Evolutionary conservation across 2,329 filamentous ascomycete species (phyloP).

Genomic region (Fusarium protoensiforme): DNA sequence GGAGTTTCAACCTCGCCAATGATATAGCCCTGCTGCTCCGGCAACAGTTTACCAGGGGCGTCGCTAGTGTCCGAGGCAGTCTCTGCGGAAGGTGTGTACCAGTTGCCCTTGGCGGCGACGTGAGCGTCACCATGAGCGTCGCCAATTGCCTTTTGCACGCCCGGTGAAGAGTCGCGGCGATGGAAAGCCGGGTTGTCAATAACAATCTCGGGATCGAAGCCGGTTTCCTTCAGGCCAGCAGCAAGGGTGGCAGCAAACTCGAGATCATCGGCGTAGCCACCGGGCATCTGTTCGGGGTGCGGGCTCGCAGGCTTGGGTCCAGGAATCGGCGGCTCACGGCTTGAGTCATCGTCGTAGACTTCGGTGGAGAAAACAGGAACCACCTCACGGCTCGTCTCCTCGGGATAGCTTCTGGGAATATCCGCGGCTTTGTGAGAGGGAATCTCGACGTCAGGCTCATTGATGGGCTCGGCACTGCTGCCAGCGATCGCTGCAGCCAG

Average conservation of each 20-base stretch:
- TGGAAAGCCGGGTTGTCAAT: slow-evolving; percentile 73
- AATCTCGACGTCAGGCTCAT: slow-evolving; percentile 45
- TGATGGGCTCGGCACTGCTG: slow-evolving; percentile 51
- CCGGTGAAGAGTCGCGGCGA: slow-evolving; percentile 71
- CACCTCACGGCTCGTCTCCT: slow-evolving; percentile 30
- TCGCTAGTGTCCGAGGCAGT: slow-evolving; percentile 58
- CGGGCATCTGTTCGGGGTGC: slow-evolving; percentile 67
- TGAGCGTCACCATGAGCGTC: slow-evolving; percentile 44
- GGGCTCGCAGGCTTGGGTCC: slow-evolving; percentile 67
- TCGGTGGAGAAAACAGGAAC: slow-evolving; percentile 34
- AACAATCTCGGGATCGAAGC: slow-evolving; percentile 77
- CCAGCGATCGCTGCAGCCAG: slow-evolving; percentile 62
- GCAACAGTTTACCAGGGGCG: slow-evolving; percentile 31
- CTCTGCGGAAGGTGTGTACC: slow-evolving; percentile 64
- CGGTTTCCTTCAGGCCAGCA: slow-evolving; percentile 74
- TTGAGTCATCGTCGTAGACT: slow-evolving; percentile 51
- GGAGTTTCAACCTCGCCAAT: slow-evolving; percentile 61
- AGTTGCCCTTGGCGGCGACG: slow-evolving; percentile 49
- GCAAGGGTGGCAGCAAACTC: slow-evolving; percentile 77
- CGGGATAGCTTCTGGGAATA: slow-evolving; percentile 26
- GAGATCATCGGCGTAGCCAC: slow-evolving; percentile 73
- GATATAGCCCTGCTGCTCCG: slow-evolving; percentile 57
- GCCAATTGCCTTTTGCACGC: slow-evolving; percentile 60
- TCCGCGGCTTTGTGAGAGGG: slow-evolving; percentile 16
- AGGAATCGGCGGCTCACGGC: slow-evolving; percentile 60